phyloP scores from a whole-genome alignment of 129 eudicot species.

The Escallonia herrerae region DNA sequence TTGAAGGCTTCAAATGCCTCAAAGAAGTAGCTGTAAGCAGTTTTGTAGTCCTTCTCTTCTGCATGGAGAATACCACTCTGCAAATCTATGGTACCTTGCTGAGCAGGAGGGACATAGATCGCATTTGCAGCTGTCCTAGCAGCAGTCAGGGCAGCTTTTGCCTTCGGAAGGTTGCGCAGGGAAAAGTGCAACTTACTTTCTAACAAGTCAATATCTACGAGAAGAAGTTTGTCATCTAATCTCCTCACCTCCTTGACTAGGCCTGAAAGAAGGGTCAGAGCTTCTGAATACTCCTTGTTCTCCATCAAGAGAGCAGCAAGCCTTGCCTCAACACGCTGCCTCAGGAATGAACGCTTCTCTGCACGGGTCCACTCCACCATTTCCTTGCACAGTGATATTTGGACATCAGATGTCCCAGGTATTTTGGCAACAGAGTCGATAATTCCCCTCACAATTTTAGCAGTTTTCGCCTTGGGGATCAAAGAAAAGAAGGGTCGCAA shows the following conservation, averaged over 20 bases:
- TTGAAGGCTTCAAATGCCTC: conserved; percentile 85
- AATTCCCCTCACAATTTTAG: conserved; percentile 28
- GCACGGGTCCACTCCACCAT: conserved; percentile 28
- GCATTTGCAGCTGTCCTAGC: conserved; percentile 87
- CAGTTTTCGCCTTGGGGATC: conserved; percentile 34
- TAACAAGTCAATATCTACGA: conserved; percentile 24
- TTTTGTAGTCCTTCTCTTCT: conserved; percentile 68
- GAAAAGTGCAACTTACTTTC: conserved; percentile 30
- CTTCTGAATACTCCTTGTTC: conserved; percentile 25
- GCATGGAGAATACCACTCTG: conserved; percentile 64
- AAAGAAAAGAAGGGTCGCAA: conserved; percentile 22
- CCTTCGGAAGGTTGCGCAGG: conserved; percentile 26
- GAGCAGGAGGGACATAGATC: conserved; percentile 68
- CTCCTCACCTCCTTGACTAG: conserved; percentile 26
- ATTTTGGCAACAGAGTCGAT: conserved; percentile 29
- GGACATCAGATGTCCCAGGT: conserved; percentile 27
- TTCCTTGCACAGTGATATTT: conserved; percentile 29
- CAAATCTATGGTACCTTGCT: conserved; percentile 56
- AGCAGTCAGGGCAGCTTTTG: conserved; percentile 43
- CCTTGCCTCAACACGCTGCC: conserved; percentile 27
- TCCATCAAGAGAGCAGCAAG: conserved; percentile 26
- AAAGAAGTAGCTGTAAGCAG: conserved; percentile 69
- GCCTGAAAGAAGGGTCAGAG: conserved; percentile 20
- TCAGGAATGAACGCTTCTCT: conserved; percentile 28
- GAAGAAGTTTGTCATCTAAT: conserved; percentile 27